A percentile compares a stretch with the other conserved stretches of the same genome.
Conservation (phyloP, 441 rosid genomes). For the Breynia disticha region DNA sequence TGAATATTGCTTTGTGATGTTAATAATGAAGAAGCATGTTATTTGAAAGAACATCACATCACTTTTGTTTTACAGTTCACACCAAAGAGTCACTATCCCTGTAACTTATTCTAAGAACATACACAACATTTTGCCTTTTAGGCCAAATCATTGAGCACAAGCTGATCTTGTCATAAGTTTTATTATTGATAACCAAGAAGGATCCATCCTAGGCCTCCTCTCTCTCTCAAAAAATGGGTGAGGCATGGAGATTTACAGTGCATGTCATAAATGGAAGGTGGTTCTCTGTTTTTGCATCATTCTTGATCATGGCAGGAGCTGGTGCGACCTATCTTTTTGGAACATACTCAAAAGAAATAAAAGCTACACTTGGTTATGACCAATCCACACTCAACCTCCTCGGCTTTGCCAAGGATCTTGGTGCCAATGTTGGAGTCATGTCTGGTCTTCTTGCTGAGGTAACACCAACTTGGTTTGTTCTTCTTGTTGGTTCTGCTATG, state of each 20-base stretch:
- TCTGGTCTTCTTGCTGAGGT: slow-evolving; percentile 75
- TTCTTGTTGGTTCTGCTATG: slow-evolving; percentile 58
- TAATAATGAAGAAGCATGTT: too few relatives aligned
- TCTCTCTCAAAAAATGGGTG: slow-evolving; percentile 17
- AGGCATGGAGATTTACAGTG: slow-evolving; percentile 7
- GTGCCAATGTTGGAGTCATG: slow-evolving; percentile 66
- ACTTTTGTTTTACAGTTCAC: too few relatives aligned
- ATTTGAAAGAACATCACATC: too few relatives aligned
- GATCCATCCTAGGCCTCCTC: not conserved
- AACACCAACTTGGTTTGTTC: slow-evolving; percentile 78
- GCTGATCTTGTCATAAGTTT: too few relatives aligned
- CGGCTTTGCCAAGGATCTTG: slow-evolving; percentile 76
- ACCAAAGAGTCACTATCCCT: too few relatives aligned
- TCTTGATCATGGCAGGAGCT: slow-evolving; percentile 30
- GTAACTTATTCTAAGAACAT: too few relatives aligned
- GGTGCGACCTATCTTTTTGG: slow-evolving; percentile 32
- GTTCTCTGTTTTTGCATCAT: slow-evolving; percentile 34
- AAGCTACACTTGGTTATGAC: slow-evolving; percentile 56
- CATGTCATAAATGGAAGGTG: slow-evolving; percentile 24
- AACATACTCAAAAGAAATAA: slow-evolving; percentile 24
- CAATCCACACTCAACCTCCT: slow-evolving; percentile 69
- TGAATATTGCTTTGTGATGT: too few relatives aligned
- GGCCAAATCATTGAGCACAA: too few relatives aligned
- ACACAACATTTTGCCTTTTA: too few relatives aligned
- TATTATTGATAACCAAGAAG: too few relatives aligned